Base-by-base conservation (phyloP, 1,284 basidiomycete genomes). In the Irpex sp. region DNA sequence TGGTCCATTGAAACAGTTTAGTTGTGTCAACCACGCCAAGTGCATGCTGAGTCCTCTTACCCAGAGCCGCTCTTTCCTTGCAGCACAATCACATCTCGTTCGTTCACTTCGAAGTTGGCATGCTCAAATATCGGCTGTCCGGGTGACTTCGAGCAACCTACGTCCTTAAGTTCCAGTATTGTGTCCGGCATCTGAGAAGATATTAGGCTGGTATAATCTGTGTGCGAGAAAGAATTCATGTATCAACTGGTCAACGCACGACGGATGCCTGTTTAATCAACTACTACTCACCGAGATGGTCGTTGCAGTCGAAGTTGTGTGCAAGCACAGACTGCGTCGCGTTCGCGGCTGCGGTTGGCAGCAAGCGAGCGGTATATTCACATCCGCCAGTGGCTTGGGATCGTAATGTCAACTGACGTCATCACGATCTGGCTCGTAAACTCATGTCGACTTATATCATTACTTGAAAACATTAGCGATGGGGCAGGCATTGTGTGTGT, bases 31-130 rank as follows among this genome's bases (percentile, higher is more conserved):
- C 26, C 26, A 26, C 26, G 3, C 26, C 2, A n/a, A 31, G 26
- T 47, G 8, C 19, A 9, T n/a, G n/a, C n/a, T n/a, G n/a, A n/a
- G 13, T 26, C n/a, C 35, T 72, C 80, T 63, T 66, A 86, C 79
- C 89, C 89, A 36, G 80, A 79, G 11, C 93, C 93, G 66, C 89
- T 92, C 69, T 85, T 85, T 8, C 92, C 93, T 65, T 87, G 86
- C 26, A 94, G 69, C 15, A 93, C 79, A 21, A 93, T 68, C 17
- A 94, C 79, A 69, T 95, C 92, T 15, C 83, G 88, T 71, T 89
- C 82, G 49, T 88, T 77, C 37, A 94, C 78, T 5, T 76, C 73
- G 56, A 94, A 83, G 62, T 77, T 82, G 13, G 90, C 77, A 64
- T 84, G 75, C 46, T 81, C 76, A 67, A 92, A 88, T 57, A 90